A percentile compares a stretch with the other conserved stretches of the same genome.
Evolutionary conservation across 2,329 filamentous ascomycete genomes (phyloP).

Genomic region (Trichoderma polysporum): DNA sequence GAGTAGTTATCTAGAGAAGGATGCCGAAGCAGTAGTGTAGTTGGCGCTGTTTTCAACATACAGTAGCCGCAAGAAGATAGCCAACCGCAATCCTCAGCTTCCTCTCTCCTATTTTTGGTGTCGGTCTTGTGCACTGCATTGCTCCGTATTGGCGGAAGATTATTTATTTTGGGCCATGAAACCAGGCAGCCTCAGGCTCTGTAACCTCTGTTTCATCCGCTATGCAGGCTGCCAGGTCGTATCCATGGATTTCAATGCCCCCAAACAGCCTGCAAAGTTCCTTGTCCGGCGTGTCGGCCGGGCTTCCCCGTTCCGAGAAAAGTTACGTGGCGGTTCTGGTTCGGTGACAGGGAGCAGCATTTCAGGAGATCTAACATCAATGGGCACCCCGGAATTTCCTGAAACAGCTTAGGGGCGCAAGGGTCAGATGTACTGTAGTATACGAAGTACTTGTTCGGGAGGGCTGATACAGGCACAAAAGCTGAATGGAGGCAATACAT

Average conservation of each 20-base stretch:
- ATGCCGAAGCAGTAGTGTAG: background rate
- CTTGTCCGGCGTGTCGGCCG: slow-evolving; percentile 23
- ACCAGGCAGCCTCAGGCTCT: slow-evolving; percentile 7
- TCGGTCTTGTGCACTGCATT: background rate
- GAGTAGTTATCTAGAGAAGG: background rate
- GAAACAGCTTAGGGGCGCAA: slow-evolving; percentile 28
- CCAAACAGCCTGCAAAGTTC: slow-evolving; percentile 2
- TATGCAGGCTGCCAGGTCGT: slow-evolving; percentile 1
- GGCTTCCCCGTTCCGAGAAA: slow-evolving; percentile 33
- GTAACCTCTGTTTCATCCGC: slow-evolving; percentile 19
- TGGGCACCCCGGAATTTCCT: slow-evolving; percentile 35
- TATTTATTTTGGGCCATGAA: slow-evolving; percentile 8
- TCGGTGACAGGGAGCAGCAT: slow-evolving; percentile 28
- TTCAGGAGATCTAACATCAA: slow-evolving; percentile 37
- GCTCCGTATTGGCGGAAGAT: slow-evolving; percentile 11
- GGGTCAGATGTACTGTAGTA: slow-evolving; percentile 11
- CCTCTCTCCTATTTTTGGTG: background rate
- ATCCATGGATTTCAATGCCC: slow-evolving; percentile 7
- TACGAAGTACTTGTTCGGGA: background rate
- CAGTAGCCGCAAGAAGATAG: too few species aligned
- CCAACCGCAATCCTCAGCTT: background rate
- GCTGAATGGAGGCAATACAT: background rate
- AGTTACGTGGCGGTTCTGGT: slow-evolving; percentile 22
- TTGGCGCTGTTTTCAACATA: too few species aligned
- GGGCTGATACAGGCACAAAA: background rate